Conservation (phyloP, 208 protist genomes). For the Blechomonas ayalai region DNA sequence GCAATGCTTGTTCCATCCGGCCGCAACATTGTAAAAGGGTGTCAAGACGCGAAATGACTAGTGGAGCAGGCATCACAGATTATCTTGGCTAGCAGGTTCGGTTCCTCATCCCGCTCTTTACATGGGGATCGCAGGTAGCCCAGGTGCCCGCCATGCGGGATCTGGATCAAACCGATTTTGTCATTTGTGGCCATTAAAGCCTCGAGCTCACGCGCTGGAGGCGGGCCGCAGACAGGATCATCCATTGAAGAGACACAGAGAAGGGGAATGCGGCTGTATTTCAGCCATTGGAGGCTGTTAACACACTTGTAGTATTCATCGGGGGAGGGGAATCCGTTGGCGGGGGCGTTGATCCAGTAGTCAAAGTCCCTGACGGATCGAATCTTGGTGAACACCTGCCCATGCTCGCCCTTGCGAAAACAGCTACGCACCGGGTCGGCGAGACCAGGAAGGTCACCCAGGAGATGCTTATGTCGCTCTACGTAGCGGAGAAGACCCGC, state of each 20-base stretch:
- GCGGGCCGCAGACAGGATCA: slow-evolving; percentile 42
- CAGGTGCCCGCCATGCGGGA: slow-evolving; percentile 52
- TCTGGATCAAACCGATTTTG: slow-evolving; percentile 27
- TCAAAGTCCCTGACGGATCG: slow-evolving; percentile 54
- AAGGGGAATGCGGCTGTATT: slow-evolving; percentile 30
- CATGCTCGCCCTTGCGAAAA: slow-evolving; percentile 12
- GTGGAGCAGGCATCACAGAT: slow-evolving; percentile 8
- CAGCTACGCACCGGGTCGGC: slow-evolving; percentile 15
- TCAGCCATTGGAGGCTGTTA: slow-evolving; percentile 36
- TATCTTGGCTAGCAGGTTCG: slow-evolving; percentile 31
- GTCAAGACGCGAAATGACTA: no score
- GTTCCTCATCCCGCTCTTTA: slow-evolving; percentile 31
- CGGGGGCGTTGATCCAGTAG: slow-evolving; percentile 39
- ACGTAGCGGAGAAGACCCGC: slow-evolving; percentile 32
- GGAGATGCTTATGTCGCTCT: slow-evolving; percentile 32
- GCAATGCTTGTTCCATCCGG: no score
- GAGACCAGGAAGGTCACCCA: slow-evolving; percentile 29
- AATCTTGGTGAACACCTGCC: slow-evolving; percentile 22
- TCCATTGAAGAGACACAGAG: slow-evolving; percentile 54
- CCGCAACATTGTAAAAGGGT: no score
- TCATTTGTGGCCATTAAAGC: slow-evolving; percentile 24
- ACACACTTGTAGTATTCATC: slow-evolving; percentile 60
- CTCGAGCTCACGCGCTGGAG: slow-evolving; percentile 16
- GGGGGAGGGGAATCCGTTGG: slow-evolving; percentile 37
- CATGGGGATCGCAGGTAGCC: slow-evolving; percentile 30